A percentile compares a stretch with the other conserved stretches of the same genome.
phyloP scores from a whole-genome alignment of 2,329 filamentous ascomycete species.

The Aspergillus fumigatus region DNA sequence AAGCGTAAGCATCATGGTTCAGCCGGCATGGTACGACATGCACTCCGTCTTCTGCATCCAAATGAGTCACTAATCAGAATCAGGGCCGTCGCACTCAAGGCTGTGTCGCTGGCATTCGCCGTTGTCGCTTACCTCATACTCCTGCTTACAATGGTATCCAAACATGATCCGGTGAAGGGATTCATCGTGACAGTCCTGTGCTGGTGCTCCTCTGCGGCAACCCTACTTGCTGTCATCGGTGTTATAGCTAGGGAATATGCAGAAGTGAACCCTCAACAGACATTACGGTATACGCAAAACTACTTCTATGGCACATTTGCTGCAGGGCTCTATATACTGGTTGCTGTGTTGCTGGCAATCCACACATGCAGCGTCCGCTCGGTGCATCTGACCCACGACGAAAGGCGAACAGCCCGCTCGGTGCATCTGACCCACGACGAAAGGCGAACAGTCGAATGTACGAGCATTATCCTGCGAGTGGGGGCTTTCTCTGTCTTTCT shows the following conservation, averaged over 20 bases:
- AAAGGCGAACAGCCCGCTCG: background rate
- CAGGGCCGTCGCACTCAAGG: constrained; percentile 1
- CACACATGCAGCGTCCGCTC: background rate
- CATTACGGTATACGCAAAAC: background rate
- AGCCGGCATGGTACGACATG: background rate
- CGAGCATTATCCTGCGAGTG: background rate
- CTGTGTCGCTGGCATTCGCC: background rate
- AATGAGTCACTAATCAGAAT: background rate
- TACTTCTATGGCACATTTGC: constrained; percentile 8
- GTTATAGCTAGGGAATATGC: background rate
- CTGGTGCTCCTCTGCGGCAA: background rate
- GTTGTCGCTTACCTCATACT: background rate
- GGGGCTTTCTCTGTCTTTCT: background rate
- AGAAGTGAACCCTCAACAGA: background rate
- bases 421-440: background rate
- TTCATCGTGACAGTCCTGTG: background rate
- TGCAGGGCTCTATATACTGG: background rate
- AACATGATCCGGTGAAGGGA: background rate
- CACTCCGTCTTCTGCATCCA: background rate
- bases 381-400: background rate
- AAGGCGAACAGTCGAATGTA: background rate
- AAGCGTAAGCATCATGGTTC: background rate
- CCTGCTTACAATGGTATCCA: background rate
- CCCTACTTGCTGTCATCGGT: background rate
- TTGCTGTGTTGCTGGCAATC: background rate